Evolutionary conservation across 768 basidiomycete species (phyloP).

Genomic region (Chiua virens): DNA sequence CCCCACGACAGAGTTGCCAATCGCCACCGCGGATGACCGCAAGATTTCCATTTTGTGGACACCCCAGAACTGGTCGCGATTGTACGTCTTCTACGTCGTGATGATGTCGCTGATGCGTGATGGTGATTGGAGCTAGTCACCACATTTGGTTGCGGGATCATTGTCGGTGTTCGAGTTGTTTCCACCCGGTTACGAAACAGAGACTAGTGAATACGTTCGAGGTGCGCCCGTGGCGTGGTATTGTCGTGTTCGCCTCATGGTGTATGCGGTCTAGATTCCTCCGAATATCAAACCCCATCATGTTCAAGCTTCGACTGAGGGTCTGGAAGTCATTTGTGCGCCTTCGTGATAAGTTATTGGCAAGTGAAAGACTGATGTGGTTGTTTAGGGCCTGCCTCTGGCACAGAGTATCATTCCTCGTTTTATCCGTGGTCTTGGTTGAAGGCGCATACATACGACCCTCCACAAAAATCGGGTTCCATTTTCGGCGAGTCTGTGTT

Average conservation of each 20-base stretch:
- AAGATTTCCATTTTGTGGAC: slow-evolving; percentile 76
- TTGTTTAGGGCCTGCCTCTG: slow-evolving; percentile 21
- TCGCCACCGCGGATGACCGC: slow-evolving; percentile 53
- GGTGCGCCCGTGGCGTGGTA: slow-evolving; percentile 37
- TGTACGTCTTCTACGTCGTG: slow-evolving; percentile 47
- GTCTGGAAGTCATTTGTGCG: slow-evolving; percentile 76
- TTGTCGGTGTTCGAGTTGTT: slow-evolving; percentile 85
- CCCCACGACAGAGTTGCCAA: slow-evolving; percentile 41
- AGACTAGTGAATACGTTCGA: slow-evolving; percentile 85
- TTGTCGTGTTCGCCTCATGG: background rate
- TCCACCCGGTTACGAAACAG: slow-evolving; percentile 87
- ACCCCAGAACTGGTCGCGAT: slow-evolving; percentile 68
- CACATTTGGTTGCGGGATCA: slow-evolving; percentile 92
- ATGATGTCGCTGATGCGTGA: background rate
- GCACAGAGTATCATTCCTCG: slow-evolving; percentile 64
- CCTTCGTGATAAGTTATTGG: slow-evolving; percentile 4
- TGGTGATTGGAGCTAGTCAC: slow-evolving; percentile 53
- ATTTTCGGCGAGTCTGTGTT: slow-evolving; percentile 44
- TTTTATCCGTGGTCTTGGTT: slow-evolving; percentile 90
- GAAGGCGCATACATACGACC: slow-evolving; percentile 76
- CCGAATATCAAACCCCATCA: slow-evolving; percentile 63
- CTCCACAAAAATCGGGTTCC: slow-evolving; percentile 38
- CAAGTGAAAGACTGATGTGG: background rate
- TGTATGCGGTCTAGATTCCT: slow-evolving; percentile 59
- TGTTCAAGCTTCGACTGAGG: slow-evolving; percentile 56